Base-by-base conservation (phyloP, 1,284 basidiomycete genomes). In the Vanrija pseudolonga region DNA sequence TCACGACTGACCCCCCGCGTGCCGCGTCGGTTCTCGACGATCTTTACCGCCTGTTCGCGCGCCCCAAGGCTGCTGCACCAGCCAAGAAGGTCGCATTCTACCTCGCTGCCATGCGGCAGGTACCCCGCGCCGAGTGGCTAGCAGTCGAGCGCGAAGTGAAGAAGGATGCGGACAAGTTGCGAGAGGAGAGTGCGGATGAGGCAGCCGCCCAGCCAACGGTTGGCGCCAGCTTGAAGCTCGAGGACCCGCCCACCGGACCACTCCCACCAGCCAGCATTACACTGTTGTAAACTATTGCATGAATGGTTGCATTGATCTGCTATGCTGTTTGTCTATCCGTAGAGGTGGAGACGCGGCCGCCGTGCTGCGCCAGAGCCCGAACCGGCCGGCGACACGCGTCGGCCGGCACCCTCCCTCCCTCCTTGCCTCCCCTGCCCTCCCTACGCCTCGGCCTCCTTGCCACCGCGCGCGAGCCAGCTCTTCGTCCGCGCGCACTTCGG, bases 401-500 rank as follows among this genome's bases (percentile, higher is more conserved):
- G 6, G 11, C 26, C 11, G 26, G 26, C 32, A 9, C 32, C 12
- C 32, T 32, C 28, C 3, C 32, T 32, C 32, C n/a, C n/a, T n/a
- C n/a, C n/a, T n/a, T 8, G 12, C 32, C 32, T 4, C 32, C 32
- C 12, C 4, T 26, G 24, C 24, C 9, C 32, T 6, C 32, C 32
- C 32, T 32, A 32, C 32, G 32, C 32, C 32, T 32, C 32, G 32
- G 32, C 32, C 32, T 32, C 32, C 32, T 32, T 32, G 32, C 32
- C 32, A 12, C 32, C 32, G 11, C 32, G 32, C 32, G 83, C 82
- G 73, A 98, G 89, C 88, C 91, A 98, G 53, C 80, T 81, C 79
- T 98, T 98, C 62, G 91, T 88, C 61, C 87, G 81, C 14, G 81
- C 86, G 73, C 95, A 98, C 32, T 87, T 88, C 44, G 84, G 83